These are phyloP conservation scores for Tremella mesenterica DNA, from an alignment of 768 basidiomycete genomes.

Conservation along the genomic window DNA sequence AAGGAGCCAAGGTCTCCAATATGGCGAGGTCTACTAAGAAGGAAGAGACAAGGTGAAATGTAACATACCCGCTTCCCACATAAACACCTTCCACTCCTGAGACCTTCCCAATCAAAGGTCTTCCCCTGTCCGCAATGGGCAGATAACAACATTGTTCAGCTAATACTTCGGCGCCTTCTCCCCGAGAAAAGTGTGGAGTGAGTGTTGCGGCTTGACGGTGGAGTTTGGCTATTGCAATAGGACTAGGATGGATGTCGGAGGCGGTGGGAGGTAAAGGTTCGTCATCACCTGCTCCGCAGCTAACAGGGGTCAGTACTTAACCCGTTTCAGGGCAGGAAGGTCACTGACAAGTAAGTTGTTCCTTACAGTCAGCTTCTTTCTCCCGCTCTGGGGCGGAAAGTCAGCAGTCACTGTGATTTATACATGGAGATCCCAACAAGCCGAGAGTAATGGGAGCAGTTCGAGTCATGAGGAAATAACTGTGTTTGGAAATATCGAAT, in stretches of 20 bases:
- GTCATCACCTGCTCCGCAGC: slow-evolving; percentile 71
- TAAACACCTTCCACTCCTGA: slow-evolving; percentile 57
- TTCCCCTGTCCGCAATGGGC: slow-evolving; percentile 53
- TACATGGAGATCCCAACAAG: no score
- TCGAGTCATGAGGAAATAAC: no score
- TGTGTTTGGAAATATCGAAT: no score
- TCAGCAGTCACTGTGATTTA: no score
- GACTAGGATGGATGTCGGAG: slow-evolving; percentile 60
- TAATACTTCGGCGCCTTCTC: slow-evolving; percentile 51
- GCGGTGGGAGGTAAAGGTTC: slow-evolving; percentile 60
- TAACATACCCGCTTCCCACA: slow-evolving; percentile 69
- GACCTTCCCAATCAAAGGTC: slow-evolving; percentile 66
- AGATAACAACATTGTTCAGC: slow-evolving; percentile 67
- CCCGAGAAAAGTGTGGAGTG: slow-evolving; percentile 32
- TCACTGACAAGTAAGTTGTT: slow-evolving; percentile 39
- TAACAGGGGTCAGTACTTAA: slow-evolving; percentile 42
- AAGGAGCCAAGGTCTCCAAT: no score
- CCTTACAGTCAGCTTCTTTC: slow-evolving; percentile 31
- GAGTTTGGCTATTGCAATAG: slow-evolving; percentile 52
- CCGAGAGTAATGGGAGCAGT: no score
- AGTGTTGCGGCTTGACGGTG: slow-evolving; percentile 41
- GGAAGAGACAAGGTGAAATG: no score
- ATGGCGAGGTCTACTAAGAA: no score
- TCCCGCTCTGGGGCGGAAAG: slow-evolving; percentile 25
- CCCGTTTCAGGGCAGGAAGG: neutral